Evolutionary conservation across 169 alveolate species (phyloP), one percentile per base, ranked within the genome.

Genomic region (Cryptosporidium viatorum): DNA sequence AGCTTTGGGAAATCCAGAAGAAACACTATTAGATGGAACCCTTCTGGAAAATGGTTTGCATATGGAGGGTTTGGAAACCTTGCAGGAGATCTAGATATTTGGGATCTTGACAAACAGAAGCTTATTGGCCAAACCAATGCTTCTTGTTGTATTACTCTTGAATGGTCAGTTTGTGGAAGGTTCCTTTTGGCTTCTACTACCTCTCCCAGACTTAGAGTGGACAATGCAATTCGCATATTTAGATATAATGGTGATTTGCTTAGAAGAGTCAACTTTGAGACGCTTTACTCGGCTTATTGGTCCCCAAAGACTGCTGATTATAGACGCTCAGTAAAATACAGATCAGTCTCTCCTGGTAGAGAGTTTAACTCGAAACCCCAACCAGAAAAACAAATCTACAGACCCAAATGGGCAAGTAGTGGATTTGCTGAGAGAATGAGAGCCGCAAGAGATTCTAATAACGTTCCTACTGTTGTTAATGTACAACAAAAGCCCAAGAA

Each of bases 21-120:
- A 18, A 92, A 92, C 75, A 87, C 93, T 8, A 91, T 92, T 60
- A 50, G 84, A 62, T 92, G 93, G 91, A 71, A 91, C 18, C 94
- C 94, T 37, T 84, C 91, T 37, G 94, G 94, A 21, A 85, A 70
- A 73, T 86, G 91, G 94, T 89, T 85, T 39, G 94, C 91, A 58
- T 60, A 86, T 8, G 94, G 93, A 9, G 94, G 94, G 37, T 92
- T 92, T 50, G 94, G 94, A 9, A 92, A 92, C 23, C 71, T 92
- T 16, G 93, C 93, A 14, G 94, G 94, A 35, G 86, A 80, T 59
- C 37, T 68, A 1, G 84, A 86, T 43, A 84, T 86, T 16, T 86
- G 92, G 92, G 92, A 86, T 59, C 58, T 73, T 37, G 84, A 70
- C 1, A 39, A 71, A 43, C 89, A 80, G 50, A 59, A 80, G 55